Base-by-base conservation (phyloP, 441 rosid genomes). In the Corymbia calophylla region DNA sequence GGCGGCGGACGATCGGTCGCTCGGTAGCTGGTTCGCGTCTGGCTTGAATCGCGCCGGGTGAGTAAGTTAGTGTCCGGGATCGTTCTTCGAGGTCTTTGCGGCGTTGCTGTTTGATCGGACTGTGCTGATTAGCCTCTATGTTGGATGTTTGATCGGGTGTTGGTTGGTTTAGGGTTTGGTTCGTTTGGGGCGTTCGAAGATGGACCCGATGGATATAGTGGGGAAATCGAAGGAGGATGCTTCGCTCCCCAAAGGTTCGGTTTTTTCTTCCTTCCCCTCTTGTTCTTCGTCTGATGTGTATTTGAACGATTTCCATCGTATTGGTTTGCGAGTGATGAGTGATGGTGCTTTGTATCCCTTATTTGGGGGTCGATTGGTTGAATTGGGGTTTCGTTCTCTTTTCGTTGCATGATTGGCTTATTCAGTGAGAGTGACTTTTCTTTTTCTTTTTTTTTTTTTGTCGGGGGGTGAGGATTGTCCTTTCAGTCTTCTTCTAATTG, bases 141-240 rank as follows among this genome's bases (percentile, higher is more conserved):
- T 39, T 39, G 44, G 44, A 6, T 39, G 44, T 39, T 39, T 39
- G 44, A 39, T 39, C 44, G 44, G 44, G 44, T 39, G 44, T 39
- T 39, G 44, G 44, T 39, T 39, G 84, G 25, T 47, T 44, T 77
- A 77, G 84, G 84, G 84, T 44, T 77, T 25, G 51, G 84, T 23
- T 23, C 29, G 9, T 12, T 77, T 7, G 84, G 84, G 14, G 51
- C 12, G n/a, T 73, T 19, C 35, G 10, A 88, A 62, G 53, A 97
- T 97, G 99, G 99, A 97, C 87, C 97, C 99, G 89, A 97, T 95
- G 97, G 99, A 97, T 95, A 97, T 97, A 60, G 98, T 97, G 53
- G 99, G 98, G 84, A 97, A 97, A 92, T 96, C 98, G n/a, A 98
- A 98, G 89, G 99, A 98, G 92, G 99, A 98, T 91, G 99, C 99